These are phyloP conservation scores for Trypanosoma caninum DNA, from an alignment of 208 protist genomes.

Conservation along the genomic window DNA sequence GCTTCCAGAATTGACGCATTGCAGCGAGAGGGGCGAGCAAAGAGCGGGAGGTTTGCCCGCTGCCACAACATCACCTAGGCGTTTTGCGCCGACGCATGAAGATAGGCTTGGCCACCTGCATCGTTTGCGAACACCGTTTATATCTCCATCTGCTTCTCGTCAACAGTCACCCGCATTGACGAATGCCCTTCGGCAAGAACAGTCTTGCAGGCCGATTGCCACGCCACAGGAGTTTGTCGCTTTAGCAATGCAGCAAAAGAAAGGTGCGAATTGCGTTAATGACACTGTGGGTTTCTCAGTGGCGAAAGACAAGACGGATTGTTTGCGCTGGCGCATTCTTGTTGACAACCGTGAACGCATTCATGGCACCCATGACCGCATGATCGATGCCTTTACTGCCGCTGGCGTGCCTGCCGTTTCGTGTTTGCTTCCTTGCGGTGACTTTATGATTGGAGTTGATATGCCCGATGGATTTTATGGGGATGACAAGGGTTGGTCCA, in stretches of 20 bases:
- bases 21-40: not conserved
- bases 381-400: conserved; percentile 35
- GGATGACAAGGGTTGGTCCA: not conserved
- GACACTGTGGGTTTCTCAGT: not conserved
- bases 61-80: no score
- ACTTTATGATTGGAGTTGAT: conserved; percentile 56
- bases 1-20: not conserved
- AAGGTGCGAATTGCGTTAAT: not conserved
- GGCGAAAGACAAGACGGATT: conserved; percentile 1
- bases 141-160: not conserved
- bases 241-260: conserved; percentile 21
- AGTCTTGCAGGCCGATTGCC: conserved; percentile 2
- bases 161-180: not conserved
- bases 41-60: not conserved
- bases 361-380: conserved; percentile 29
- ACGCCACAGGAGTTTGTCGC: conserved; percentile 29
- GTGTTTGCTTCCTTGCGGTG: conserved; percentile 53
- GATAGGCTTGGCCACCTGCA: conserved; percentile 11
- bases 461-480: not conserved
- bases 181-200: not conserved
- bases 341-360: conserved; percentile 72
- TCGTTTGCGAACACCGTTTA: conserved; percentile 18
- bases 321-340: conserved; percentile 46
- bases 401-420: conserved; percentile 43
- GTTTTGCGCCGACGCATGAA: not conserved